Conservation (phyloP, 2,329 filamentous ascomycete genomes). For the Colletotrichum chrysophilum region DNA sequence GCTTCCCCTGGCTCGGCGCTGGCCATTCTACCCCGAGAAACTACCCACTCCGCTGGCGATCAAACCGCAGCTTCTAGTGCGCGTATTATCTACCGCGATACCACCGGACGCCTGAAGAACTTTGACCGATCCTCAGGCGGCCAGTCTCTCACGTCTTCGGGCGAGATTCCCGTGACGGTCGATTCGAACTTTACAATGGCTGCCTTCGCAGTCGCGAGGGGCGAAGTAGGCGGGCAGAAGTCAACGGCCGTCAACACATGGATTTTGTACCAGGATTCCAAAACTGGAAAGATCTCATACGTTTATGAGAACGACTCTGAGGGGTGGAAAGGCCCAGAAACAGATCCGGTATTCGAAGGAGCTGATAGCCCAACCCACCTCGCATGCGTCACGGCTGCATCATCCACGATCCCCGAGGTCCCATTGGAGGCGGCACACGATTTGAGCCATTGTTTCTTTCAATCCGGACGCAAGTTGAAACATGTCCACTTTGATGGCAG, state of each 20-base stretch:
- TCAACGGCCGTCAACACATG: slow-evolving; percentile 23
- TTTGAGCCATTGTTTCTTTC: slow-evolving; percentile 20
- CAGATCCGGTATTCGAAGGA: slow-evolving; percentile 10
- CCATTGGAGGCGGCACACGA: slow-evolving; percentile 2
- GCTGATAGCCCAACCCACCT: slow-evolving; percentile 15
- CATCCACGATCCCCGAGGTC: background rate
- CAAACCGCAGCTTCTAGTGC: background rate
- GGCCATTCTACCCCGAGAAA: slow-evolving; percentile 1
- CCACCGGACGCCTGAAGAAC: background rate
- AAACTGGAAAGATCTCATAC: slow-evolving; percentile 19
- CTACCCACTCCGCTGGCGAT: background rate
- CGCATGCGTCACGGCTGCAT: slow-evolving; percentile 16
- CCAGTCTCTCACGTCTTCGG: background rate
- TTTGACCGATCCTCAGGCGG: slow-evolving; percentile 11
- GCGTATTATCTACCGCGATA: slow-evolving; percentile 9
- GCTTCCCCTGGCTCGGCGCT: slow-evolving; percentile 1
- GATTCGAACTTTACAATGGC: slow-evolving; percentile 24
- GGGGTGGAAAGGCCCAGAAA: slow-evolving; percentile 20
- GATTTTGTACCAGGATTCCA: slow-evolving; percentile 27
- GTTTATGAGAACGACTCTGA: slow-evolving; percentile 22
- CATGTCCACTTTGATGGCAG: slow-evolving; percentile 16
- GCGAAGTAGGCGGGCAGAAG: background rate
- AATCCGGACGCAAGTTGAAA: slow-evolving; percentile 1
- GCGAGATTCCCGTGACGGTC: slow-evolving; percentile 2
- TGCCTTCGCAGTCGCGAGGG: slow-evolving; percentile 22